A percentile compares a stretch with the other conserved stretches of the same genome.
These are phyloP conservation scores for Volvox africanus DNA, from an alignment of 139 green algal genomes.

Conservation along the genomic window DNA sequence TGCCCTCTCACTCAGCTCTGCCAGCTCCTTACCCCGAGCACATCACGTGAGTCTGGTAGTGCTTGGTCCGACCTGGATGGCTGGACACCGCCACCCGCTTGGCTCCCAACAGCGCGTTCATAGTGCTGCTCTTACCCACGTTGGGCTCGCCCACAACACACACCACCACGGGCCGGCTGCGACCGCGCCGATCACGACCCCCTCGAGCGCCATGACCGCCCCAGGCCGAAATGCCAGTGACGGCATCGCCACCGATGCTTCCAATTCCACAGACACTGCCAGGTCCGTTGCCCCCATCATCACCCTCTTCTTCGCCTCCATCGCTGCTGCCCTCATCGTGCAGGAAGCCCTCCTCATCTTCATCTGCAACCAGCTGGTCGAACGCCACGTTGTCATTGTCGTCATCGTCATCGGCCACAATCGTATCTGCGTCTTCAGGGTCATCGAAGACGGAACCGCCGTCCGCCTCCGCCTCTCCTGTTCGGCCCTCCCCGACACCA, in stretches of 20 bases:
- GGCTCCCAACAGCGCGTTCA: conserved; percentile 75
- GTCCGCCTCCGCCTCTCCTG: no score
- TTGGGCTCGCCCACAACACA: conserved; percentile 74
- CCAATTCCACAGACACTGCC: background rate
- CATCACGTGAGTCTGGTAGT: conserved; percentile 81
- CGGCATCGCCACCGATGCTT: no score
- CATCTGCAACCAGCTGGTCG: background rate
- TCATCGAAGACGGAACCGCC: no score
- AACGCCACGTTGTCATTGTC: conserved; percentile 44
- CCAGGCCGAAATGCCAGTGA: background rate
- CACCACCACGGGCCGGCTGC: conserved; percentile 65
- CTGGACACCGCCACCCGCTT: conserved; percentile 65
- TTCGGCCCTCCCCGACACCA: no score
- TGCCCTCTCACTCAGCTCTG: no score
- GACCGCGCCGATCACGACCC: conserved; percentile 25
- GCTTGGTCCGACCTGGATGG: conserved; percentile 76
- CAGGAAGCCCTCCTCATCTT: conserved; percentile 23
- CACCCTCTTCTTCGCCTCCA: conserved; percentile 30
- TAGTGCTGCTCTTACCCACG: conserved; percentile 72
- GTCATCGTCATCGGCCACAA: background rate
- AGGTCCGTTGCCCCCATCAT: conserved; percentile 3
- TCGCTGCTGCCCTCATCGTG: background rate
- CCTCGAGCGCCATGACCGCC: conserved; percentile 1
- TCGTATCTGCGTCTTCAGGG: background rate
- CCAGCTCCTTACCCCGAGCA: background rate